Evolutionary conservation across 106 monocot species (phyloP), one percentile per base, ranked within the genome.

Genomic region (Vanilla planifolia): DNA sequence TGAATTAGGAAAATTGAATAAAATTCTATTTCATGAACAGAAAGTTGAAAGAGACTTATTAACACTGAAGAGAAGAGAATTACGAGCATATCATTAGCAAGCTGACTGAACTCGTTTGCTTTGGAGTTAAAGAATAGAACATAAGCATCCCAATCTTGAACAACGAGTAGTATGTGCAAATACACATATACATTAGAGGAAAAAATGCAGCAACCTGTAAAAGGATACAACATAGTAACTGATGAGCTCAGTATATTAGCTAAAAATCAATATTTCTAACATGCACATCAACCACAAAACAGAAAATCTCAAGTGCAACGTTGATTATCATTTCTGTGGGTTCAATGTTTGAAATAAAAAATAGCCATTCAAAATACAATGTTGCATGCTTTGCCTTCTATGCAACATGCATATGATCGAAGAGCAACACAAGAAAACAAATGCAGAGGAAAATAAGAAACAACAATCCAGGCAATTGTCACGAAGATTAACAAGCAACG

Each of bases 1-100:
- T n/a, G n/a, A n/a, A n/a, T n/a, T n/a, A n/a, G n/a, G n/a, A n/a
- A n/a, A n/a, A n/a, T n/a, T 40, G 14, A 40, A 26, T 40, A 40
- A 21, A 50, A 50, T 32, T 47, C 8, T 46, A 43, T 8, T 24
- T 41, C 10, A 35, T n/a, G 33, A 57, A 50, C 26, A n/a, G 13
- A 40, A 39, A 4, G 45, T 33, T 48, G 19, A 46, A 22, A 57
- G 0, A 40, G 40, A 9, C 7, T 14, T 40, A 9, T 9, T 11
- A 50, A 14, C 2, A 2, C n/a, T 50, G 24, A 47, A 47, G 47
- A 25, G 50, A 8, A 16, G 34, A 61, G 62, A 87, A 86, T 87
- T 96, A 96, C 95, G 95, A 96, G 74, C 86, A 90, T 63, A 96
- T 96, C 86, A 90, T 90, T 24, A 96, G 95, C 68, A 96, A 69